Evolutionary conservation across 495 filamentous ascomycete species (phyloP).

Genomic region (Lineolata rhizophorae): DNA sequence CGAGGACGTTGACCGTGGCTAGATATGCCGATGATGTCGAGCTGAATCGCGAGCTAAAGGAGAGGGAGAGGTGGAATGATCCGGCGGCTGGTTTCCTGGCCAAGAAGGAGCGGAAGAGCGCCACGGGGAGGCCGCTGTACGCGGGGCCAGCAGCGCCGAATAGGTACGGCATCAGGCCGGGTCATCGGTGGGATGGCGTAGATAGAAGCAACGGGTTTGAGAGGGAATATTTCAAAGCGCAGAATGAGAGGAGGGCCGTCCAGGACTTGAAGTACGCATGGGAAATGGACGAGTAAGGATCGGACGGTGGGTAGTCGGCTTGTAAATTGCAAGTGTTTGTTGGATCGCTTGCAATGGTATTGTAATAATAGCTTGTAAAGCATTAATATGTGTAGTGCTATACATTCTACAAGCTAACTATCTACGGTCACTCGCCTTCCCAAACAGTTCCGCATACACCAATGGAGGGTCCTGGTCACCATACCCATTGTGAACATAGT

Average conservation of each 20-base stretch:
- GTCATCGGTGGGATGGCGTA: constrained; percentile 92
- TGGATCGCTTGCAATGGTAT: no score
- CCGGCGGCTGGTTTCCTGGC: constrained; percentile 67
- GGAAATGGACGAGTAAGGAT: constrained; percentile 86
- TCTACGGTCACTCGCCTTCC: no score
- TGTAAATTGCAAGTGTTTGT: no score
- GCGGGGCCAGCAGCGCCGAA: constrained; percentile 65
- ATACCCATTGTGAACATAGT: no score
- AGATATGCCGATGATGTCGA: constrained; percentile 58
- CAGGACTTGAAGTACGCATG: constrained; percentile 74
- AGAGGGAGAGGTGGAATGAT: constrained; percentile 69
- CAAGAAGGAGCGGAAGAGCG: constrained; percentile 24
- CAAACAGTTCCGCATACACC: no score
- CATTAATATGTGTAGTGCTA: no score
- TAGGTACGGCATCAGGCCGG: constrained; percentile 81
- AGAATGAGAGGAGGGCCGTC: constrained; percentile 50
- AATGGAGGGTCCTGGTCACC: no score
- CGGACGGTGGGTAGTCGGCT: no score
- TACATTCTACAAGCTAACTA: no score
- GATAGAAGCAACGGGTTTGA: constrained; percentile 90
- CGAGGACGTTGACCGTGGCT: constrained; percentile 58
- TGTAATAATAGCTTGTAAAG: no score
- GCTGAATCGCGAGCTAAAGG: constrained; percentile 65
- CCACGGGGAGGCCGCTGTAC: constrained; percentile 53
- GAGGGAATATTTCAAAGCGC: constrained; percentile 74